These are phyloP conservation scores for Trifolium repens DNA, from an alignment of 306 rosid species.

Conservation along the genomic window DNA sequence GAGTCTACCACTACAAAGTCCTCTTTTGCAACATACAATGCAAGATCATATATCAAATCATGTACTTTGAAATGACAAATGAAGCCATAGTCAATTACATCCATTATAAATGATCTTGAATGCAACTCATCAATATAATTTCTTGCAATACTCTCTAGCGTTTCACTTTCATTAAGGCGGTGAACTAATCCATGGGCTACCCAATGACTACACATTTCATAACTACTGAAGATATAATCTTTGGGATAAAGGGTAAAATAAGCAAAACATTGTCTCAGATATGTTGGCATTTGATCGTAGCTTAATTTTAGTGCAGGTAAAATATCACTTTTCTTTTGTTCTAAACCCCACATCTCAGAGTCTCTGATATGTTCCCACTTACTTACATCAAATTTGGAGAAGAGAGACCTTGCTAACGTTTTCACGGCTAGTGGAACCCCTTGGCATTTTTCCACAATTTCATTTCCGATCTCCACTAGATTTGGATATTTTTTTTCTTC, in stretches of 20 bases:
- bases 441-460: background rate
- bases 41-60: background rate
- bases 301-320: too few species aligned
- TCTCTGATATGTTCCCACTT: background rate
- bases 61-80: background rate
- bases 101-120: background rate
- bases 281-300: background rate
- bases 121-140: background rate
- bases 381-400: background rate
- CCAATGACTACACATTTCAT: background rate
- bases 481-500: background rate
- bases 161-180: background rate
- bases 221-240: background rate
- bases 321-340: too few species aligned
- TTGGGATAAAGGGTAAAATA: background rate
- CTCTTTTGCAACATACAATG: background rate
- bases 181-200: background rate
- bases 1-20: background rate
- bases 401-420: background rate
- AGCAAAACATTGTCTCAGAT: background rate
- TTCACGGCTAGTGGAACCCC: conserved; percentile 7
- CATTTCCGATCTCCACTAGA: background rate
- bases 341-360: too few species aligned
- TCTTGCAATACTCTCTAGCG: background rate
- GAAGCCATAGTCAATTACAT: background rate